Percentiles rank a stretch among this genome's conserved stretches.
Conservation (phyloP, 2,329 filamentous ascomycete genomes). For the Daldinia eschscholtzii region DNA sequence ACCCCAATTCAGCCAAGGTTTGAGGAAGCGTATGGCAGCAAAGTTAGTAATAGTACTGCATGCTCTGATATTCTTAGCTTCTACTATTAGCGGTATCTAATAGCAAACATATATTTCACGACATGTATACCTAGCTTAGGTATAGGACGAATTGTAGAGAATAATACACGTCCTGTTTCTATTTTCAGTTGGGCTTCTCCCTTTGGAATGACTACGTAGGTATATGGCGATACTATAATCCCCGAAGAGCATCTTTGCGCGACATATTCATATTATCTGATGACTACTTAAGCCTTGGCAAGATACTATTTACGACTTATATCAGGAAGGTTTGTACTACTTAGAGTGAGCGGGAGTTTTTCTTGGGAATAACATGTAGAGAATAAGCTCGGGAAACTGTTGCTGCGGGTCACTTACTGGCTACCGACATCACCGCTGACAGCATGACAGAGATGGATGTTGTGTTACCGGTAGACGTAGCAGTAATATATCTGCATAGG, state of each 20-base stretch:
- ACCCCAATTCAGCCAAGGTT: constrained; percentile 4
- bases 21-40: neutral
- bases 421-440: constrained; percentile 14
- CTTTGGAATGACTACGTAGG: neutral
- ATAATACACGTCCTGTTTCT: neutral
- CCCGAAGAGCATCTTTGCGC: constrained; percentile 24
- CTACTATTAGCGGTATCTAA: neutral
- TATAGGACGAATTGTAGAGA: too few species aligned
- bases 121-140: too few species aligned
- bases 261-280: constrained; percentile 5
- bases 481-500: neutral
- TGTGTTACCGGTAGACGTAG: constrained; percentile 23
- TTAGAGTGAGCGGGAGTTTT: constrained; percentile 7
- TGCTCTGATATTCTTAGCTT: neutral
- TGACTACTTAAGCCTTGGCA: constrained; percentile 17
- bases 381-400: constrained; percentile 2
- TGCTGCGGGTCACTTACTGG: constrained; percentile 11
- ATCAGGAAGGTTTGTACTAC: constrained; percentile 4
- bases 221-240: constrained; percentile 39
- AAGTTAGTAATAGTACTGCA: neutral
- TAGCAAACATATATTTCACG: neutral
- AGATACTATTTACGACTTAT: neutral
- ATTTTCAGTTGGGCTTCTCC: constrained; percentile 4
- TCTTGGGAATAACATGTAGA: constrained; percentile 1
- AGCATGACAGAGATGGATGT: constrained; percentile 13